These are phyloP conservation scores for Curvularia spicifera DNA, from an alignment of 2,329 filamentous ascomycete genomes.

Conservation along the genomic window DNA sequence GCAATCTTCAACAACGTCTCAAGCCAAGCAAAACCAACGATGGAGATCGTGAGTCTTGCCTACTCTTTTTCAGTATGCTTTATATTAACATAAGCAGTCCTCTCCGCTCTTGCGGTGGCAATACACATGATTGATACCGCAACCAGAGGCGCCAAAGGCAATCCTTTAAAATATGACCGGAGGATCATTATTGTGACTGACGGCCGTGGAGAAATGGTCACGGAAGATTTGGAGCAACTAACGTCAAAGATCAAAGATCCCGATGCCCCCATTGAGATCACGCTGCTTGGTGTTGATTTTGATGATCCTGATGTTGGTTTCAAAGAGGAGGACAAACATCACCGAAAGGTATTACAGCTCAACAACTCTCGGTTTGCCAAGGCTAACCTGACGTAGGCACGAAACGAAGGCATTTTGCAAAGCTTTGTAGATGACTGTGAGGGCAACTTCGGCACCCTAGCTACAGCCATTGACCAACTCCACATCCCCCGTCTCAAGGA, in stretches of 20 bases:
- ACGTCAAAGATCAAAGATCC: conserved; percentile 74
- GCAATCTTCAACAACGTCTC: conserved; percentile 67
- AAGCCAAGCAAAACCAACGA: conserved; percentile 69
- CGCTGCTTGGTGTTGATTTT: conserved; percentile 88
- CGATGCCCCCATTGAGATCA: conserved; percentile 70
- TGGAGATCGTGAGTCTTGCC: conserved; percentile 70
- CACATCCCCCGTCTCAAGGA: conserved; percentile 77
- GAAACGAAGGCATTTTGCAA: conserved; percentile 74
- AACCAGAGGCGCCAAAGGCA: conserved; percentile 73
- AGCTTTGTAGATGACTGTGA: conserved; percentile 69
- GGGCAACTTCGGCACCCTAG: conserved; percentile 81
- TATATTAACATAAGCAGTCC: conserved; percentile 52
- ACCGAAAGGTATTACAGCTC: conserved; percentile 63
- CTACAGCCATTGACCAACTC: conserved; percentile 82
- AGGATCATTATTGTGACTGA: conserved; percentile 84
- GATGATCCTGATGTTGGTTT: conserved; percentile 88
- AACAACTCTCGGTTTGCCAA: not conserved
- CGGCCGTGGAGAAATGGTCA: conserved; percentile 74
- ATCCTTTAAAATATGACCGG: conserved; percentile 46
- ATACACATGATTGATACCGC: conserved; percentile 86
- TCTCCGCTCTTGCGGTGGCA: conserved; percentile 86
- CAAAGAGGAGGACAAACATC: conserved; percentile 86
- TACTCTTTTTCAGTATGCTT: not conserved
- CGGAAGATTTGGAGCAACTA: conserved; percentile 73
- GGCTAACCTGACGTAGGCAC: conserved; percentile 53